Evolutionary conservation across 2,329 filamentous ascomycete genomes (phyloP).

Genomic region (Tolypocladium guangdongense): DNA sequence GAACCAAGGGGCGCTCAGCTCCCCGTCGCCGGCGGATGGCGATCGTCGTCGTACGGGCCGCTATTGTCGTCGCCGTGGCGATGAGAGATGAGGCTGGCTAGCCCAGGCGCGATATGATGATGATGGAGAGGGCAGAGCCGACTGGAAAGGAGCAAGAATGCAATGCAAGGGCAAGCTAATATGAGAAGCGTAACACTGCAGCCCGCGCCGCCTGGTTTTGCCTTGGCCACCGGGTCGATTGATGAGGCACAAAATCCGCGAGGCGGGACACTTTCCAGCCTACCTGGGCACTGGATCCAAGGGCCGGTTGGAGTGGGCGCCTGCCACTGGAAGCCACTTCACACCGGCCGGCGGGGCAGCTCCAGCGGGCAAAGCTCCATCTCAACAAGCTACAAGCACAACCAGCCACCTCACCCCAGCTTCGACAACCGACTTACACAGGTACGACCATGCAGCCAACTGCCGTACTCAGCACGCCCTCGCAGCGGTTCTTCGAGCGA

Average conservation of each 20-base stretch:
- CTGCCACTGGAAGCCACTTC: neutral
- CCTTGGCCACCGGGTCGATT: neutral
- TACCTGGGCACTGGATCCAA: neutral
- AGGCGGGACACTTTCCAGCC: neutral
- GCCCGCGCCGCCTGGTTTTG: neutral
- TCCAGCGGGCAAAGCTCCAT: neutral
- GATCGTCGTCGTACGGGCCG: neutral
- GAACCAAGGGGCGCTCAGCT: neutral
- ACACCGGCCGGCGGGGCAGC: too few relatives aligned
- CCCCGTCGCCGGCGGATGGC: neutral
- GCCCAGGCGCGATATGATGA: neutral
- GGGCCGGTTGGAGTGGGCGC: neutral
- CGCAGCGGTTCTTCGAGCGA: neutral
- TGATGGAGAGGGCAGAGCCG: neutral
- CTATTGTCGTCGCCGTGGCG: neutral
- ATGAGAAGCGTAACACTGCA: neutral
- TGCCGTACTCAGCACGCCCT: neutral
- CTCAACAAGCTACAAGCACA: too few relatives aligned
- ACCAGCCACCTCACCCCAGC: neutral
- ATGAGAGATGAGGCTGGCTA: neutral
- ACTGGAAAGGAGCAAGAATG: neutral
- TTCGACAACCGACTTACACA: neutral
- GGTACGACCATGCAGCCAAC: neutral
- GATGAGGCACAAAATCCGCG: neutral
- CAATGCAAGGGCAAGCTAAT: neutral